Base-by-base conservation (phyloP, 2,329 filamentous ascomycete species). In the Cladobotryum protrusum region DNA sequence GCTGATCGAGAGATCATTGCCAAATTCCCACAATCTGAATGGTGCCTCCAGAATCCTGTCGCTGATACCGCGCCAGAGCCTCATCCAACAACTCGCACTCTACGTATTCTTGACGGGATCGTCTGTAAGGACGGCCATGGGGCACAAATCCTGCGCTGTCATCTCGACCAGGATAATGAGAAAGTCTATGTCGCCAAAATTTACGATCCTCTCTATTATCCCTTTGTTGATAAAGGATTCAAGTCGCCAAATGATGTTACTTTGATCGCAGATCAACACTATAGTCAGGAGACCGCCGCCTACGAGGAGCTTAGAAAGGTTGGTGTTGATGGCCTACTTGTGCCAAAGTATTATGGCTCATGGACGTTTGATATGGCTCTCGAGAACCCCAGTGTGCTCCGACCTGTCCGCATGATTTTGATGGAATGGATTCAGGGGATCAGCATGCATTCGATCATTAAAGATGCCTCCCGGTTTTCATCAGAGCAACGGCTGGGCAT, bases 151-250 rank as follows among this genome's bases (percentile, higher is more conserved):
- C 19, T 51, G 19, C 50, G 37, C 7, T 52, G 49, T 11, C 42
- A 13, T 15, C 18, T 47, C 11, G 19, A 39, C 5, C 15, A 48
- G 12, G 43, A 42, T 20, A 18, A 52, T 2, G 19, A 42, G 19
- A 35, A 33, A n/a, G 35, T 52, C 32, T 52, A 47, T 29, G 34
- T 15, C 1, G 52, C 49, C 12, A 52, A 52, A 43, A 49, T 54
- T 34, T 52, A 52, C 40, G 49, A 49, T 18, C 39, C 46, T 33
- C 49, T 54, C 34, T 54, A 49, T 41, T 47, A 47, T 40, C 24
- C 24, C 24, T 29, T 29, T 29, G 24, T 29, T 8, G 24, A 29
- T 29, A 29, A 8, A 9, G 24, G 11, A 29, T 29, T 29, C 24
- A n/a, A 15, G n/a, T 49, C 6, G n/a, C 18, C 34, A 4, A 19